phyloP scores from a whole-genome alignment of 2,329 filamentous ascomycete genomes.

The Aspergillus sp. region DNA sequence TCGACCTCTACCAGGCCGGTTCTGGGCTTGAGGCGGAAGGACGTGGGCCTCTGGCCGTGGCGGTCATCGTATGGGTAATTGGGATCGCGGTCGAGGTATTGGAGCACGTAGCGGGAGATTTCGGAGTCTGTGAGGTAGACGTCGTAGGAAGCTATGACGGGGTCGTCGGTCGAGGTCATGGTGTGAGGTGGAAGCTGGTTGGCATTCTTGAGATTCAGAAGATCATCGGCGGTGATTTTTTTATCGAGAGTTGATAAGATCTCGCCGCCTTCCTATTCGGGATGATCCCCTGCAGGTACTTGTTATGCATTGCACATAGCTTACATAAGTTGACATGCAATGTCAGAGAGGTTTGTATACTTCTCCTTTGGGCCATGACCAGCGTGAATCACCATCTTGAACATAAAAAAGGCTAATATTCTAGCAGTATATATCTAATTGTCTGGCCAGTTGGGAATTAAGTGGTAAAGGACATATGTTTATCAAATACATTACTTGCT shows the following conservation, averaged over 20 bases:
- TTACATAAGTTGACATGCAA: no score
- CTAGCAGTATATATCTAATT: no score
- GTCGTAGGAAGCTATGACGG: slow-evolving; percentile 72
- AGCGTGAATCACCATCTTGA: no score
- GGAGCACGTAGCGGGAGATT: slow-evolving; percentile 73
- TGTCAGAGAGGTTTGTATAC: no score
- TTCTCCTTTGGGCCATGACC: no score
- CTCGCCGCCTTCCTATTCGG: neutral
- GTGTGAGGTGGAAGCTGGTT: neutral
- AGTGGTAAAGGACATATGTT: no score
- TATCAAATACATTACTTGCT: no score
- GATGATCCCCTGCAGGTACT: no score
- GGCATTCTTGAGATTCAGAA: neutral
- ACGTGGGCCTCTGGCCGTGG: slow-evolving; percentile 58
- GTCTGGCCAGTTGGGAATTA: no score
- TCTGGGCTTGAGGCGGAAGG: slow-evolving; percentile 76
- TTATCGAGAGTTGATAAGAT: neutral
- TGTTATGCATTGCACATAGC: no score
- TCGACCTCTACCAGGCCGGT: slow-evolving; percentile 89
- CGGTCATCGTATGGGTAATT: slow-evolving; percentile 61
- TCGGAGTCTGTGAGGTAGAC: slow-evolving; percentile 79
- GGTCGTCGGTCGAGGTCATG: slow-evolving; percentile 47
- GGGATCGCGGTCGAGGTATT: slow-evolving; percentile 71
- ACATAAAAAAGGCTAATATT: no score
- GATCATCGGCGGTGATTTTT: neutral